These are phyloP conservation scores for Candida pseudoglaebosa DNA, from an alignment of 805 yeast species.

Conservation along the genomic window DNA sequence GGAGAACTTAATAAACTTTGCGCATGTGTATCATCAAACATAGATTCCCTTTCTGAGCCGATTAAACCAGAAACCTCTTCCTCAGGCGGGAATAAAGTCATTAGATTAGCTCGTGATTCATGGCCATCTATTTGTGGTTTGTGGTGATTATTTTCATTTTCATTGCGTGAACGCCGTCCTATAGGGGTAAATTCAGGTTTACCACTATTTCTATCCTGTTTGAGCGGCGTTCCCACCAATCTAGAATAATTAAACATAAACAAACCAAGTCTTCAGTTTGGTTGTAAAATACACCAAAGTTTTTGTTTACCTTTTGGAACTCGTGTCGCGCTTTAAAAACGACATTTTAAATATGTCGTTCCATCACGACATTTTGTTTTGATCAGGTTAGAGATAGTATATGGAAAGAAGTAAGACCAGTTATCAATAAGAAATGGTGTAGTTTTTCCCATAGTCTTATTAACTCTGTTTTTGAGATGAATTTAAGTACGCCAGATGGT, in stretches of 20 bases:
- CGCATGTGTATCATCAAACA: constrained; percentile 4
- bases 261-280: neutral
- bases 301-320: constrained; percentile 2
- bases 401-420: too few species aligned
- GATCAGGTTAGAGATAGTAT: too few species aligned
- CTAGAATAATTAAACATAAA: constrained; percentile 8
- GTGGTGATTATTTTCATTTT: neutral
- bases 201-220: neutral
- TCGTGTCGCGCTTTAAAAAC: neutral
- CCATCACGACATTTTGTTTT: too few species aligned
- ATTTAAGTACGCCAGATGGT: too few species aligned
- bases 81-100: neutral
- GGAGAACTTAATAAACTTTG: neutral
- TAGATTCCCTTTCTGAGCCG: neutral
- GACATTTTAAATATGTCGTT: too few species aligned
- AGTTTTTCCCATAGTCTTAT: too few species aligned
- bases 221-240: constrained; percentile 13
- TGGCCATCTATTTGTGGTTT: neutral
- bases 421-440: too few species aligned
- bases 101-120: neutral
- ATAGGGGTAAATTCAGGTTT: constrained; percentile 17
- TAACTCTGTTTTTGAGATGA: too few species aligned
- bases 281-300: neutral
- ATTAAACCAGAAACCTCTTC: neutral
- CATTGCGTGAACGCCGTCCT: constrained; percentile 7